Base-by-base conservation (phyloP, 768 basidiomycete species). In the Amanita pseudoporphyria region DNA sequence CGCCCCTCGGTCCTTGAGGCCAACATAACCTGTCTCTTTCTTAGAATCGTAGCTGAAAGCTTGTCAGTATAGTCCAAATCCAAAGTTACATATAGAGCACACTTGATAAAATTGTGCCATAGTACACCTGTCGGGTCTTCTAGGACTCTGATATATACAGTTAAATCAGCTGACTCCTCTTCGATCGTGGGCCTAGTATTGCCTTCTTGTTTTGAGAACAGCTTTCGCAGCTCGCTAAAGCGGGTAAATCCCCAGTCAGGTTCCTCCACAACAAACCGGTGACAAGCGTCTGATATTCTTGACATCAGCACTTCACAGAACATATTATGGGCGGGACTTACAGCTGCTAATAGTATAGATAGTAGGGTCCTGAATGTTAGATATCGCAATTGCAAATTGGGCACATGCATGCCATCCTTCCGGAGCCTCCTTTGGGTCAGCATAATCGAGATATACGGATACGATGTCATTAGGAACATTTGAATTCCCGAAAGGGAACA, bases 81-180 rank as follows among this genome's bases (percentile, higher is more conserved):
- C 37, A 54, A 49, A 45, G 3, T 14, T 32, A 41, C 6, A 51
- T 52, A 32, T 16, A n/a, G 35, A 2, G 66, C 83, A 67, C 62
- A 97, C 96, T 98, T 98, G 64, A 97, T 92, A 65, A 98, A 99
- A 65, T 98, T 98, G 67, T 99, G 96, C 96, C 96, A 99, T 52
- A 99, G 69, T 0, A 98, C 96, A 51, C 96, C 96, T 1, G 96
- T 98, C 39, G 95, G 94, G 65, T 99, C 96, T 65, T 97, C 95
- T 53, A 99, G 68, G 7, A 99, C 95, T 53, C 95, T 78, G n/a
- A 99, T 95, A 66, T 85, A 98, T 14, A 98, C 96, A 24, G 93
- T 94, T 54, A 99, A 85, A 52, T 93, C 87, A 30, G 96, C 93
- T 46, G 86, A 77, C 59, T 98, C 95, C 28, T 94, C 88, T 68